phyloP scores from a whole-genome alignment of 2,329 filamentous ascomycete species.

The Macrophomina tecta region DNA sequence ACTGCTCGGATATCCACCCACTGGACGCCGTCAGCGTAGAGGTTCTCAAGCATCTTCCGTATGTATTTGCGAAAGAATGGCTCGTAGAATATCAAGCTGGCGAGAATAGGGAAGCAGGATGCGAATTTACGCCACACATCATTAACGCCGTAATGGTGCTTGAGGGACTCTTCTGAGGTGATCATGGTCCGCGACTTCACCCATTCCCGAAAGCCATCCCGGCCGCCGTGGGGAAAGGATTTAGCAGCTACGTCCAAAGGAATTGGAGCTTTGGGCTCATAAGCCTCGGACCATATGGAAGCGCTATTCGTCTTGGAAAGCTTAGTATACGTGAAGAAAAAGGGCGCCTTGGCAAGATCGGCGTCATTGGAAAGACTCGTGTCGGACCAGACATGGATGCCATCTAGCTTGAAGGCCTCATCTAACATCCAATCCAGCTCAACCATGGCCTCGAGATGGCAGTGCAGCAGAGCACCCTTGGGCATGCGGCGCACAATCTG shows the following conservation, averaged over 20 bases:
- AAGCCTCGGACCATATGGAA: constrained; percentile 71
- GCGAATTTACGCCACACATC: constrained; percentile 85
- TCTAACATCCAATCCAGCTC: constrained; percentile 82
- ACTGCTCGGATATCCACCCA: constrained; percentile 84
- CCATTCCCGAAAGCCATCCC: constrained; percentile 76
- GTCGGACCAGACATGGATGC: constrained; percentile 72
- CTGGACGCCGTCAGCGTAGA: constrained; percentile 80
- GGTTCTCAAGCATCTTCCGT: constrained; percentile 69
- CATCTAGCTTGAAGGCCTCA: constrained; percentile 71
- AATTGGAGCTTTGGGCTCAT: constrained; percentile 65
- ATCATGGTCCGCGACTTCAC: constrained; percentile 75
- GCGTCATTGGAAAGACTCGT: constrained; percentile 61
- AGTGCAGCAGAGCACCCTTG: constrained; percentile 85
- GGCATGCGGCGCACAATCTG: constrained; percentile 84
- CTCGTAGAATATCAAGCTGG: constrained; percentile 83
- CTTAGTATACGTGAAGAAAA: constrained; percentile 63
- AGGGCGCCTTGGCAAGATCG: constrained; percentile 59
- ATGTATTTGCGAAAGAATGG: constrained; percentile 84
- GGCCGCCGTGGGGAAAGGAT: constrained; percentile 75
- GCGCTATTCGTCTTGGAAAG: constrained; percentile 43
- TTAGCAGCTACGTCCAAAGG: constrained; percentile 69
- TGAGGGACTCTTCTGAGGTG: constrained; percentile 72
- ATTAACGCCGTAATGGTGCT: constrained; percentile 82
- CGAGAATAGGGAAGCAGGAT: constrained; percentile 74
- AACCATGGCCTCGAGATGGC: constrained; percentile 90